phyloP scores from a whole-genome alignment of 305 asterid genomes.

The Striga hermonthica region DNA sequence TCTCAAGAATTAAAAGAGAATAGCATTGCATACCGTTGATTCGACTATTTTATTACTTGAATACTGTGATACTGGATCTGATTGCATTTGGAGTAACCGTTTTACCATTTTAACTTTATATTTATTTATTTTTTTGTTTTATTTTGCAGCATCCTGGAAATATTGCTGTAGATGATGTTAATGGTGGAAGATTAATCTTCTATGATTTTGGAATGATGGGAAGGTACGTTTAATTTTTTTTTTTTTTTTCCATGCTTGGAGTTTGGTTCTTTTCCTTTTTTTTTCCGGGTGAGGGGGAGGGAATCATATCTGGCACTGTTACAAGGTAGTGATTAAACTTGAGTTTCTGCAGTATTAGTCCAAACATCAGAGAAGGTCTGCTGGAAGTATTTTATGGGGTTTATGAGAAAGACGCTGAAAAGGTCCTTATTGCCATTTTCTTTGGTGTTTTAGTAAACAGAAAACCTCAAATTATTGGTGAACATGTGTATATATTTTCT shows the following conservation, averaged over 20 bases:
- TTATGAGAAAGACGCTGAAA: constrained; percentile 90
- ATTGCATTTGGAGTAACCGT: not conserved
- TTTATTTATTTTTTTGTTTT: not conserved
- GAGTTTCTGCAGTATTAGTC: constrained; percentile 73
- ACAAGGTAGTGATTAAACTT: constrained; percentile 21
- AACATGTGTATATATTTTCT: not conserved
- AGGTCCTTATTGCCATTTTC: constrained; percentile 43
- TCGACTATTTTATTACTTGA: too few relatives aligned
- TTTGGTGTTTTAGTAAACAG: not conserved
- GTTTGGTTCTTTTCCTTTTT: not conserved
- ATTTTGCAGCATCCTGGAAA: constrained; percentile 90
- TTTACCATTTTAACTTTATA: not conserved
- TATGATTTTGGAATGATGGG: constrained; percentile 99
- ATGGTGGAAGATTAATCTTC: constrained; percentile 93
- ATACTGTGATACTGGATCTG: too few relatives aligned
- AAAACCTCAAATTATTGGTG: not conserved
- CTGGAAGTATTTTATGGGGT: constrained; percentile 94
- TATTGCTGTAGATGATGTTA: constrained; percentile 95
- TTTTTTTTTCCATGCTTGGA: constrained; percentile 4
- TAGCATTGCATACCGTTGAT: too few relatives aligned
- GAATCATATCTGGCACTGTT: constrained; percentile 21
- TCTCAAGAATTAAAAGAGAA: too few relatives aligned
- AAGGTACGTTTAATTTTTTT: constrained; percentile 43
- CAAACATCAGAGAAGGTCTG: constrained; percentile 89
- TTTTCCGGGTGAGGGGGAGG: too few relatives aligned